phyloP scores from a whole-genome alignment of 192 early-diverging fungal genomes.

The Coemansia sp. region DNA sequence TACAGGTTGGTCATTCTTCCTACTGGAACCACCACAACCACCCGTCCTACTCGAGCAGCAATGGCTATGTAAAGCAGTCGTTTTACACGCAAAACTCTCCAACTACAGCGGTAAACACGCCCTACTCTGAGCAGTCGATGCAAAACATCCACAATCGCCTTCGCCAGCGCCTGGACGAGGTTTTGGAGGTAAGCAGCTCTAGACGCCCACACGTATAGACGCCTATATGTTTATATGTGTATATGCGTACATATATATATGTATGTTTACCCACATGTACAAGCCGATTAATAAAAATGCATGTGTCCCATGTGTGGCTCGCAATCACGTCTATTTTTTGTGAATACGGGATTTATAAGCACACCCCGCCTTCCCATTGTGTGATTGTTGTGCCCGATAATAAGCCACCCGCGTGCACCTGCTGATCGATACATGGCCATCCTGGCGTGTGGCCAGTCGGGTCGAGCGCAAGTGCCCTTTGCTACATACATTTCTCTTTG shows the following conservation, averaged over 20 bases:
- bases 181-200: slow-evolving; percentile 32
- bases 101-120: neutral
- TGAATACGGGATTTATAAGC: no score
- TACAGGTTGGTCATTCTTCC: neutral
- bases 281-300: no score
- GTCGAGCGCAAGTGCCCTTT: no score
- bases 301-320: no score
- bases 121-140: neutral
- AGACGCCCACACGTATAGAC: no score
- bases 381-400: no score
- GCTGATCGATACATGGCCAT: no score
- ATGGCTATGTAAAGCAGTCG: neutral
- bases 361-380: no score
- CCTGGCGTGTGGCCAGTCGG: no score
- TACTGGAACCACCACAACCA: neutral
- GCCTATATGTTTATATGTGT: neutral
- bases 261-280: neutral
- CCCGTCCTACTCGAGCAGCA: neutral
- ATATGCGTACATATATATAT: neutral
- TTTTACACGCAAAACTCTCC: neutral
- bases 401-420: no score
- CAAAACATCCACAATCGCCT: slow-evolving; percentile 13
- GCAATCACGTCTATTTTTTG: no score
- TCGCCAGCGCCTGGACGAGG: slow-evolving; percentile 19
- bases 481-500: no score